Evolutionary conservation across 257 asterid genomes (phyloP).

Genomic region (Leonotis leonurus): DNA sequence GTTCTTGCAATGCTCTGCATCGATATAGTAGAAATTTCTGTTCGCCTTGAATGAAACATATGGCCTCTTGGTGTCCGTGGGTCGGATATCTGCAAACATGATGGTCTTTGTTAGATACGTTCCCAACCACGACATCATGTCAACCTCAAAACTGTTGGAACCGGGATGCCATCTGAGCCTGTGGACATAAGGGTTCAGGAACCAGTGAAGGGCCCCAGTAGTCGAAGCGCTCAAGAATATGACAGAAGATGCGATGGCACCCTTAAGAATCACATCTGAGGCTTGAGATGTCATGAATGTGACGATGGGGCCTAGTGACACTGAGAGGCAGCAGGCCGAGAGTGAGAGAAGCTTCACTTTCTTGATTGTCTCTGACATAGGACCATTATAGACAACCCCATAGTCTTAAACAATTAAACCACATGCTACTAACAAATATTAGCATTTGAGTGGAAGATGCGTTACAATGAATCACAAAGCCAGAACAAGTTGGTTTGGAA

Average conservation of each 20-base stretch:
- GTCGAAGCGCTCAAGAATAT: constrained; percentile 85
- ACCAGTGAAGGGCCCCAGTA: constrained; percentile 92
- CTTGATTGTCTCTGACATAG: constrained; percentile 77
- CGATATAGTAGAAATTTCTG: constrained; percentile 60
- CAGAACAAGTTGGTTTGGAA: not conserved
- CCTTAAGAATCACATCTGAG: constrained; percentile 72
- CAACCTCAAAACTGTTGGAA: constrained; percentile 85
- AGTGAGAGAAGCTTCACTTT: constrained; percentile 93
- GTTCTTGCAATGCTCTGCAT: constrained; percentile 77
- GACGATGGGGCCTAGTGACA: constrained; percentile 83
- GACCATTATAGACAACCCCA: constrained; percentile 68
- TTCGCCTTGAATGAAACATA: constrained; percentile 81
- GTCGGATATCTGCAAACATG: constrained; percentile 78
- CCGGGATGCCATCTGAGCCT: constrained; percentile 93
- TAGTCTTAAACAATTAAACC: constrained; percentile 23
- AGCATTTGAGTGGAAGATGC: not conserved
- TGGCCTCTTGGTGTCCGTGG: constrained; percentile 71
- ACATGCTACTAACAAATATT: not conserved
- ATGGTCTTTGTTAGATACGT: constrained; percentile 52
- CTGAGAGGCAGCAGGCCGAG: constrained; percentile 92
- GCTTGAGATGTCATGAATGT: constrained; percentile 89
- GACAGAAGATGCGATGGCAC: constrained; percentile 83
- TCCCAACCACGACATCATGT: constrained; percentile 93
- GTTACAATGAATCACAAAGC: not conserved
- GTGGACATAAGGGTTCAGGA: constrained; percentile 89